phyloP scores from a whole-genome alignment of 2,329 filamentous ascomycete genomes.

The Conoideocrella luteorostrata region DNA sequence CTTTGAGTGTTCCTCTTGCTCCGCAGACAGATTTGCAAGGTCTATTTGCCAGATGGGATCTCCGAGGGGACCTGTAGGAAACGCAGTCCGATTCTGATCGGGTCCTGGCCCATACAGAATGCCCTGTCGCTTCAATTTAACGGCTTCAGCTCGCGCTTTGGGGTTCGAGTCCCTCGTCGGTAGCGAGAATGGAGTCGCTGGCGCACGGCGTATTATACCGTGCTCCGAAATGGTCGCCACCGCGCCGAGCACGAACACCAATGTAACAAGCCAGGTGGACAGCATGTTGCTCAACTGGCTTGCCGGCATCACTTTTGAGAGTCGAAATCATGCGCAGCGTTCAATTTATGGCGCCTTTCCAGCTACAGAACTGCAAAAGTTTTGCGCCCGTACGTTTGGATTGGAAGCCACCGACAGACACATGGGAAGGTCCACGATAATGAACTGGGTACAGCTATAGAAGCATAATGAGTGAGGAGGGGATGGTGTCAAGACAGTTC shows the following conservation, averaged over 20 bases:
- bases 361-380: too few species aligned
- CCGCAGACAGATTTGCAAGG: background rate
- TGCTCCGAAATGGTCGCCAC: too few species aligned
- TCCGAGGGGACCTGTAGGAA: slow-evolving; percentile 1
- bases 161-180: background rate
- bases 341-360: too few species aligned
- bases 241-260: background rate
- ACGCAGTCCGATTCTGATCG: slow-evolving; percentile 3
- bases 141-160: background rate
- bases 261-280: background rate
- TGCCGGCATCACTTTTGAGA: too few species aligned
- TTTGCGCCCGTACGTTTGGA: too few species aligned
- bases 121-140: background rate
- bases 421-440: too few species aligned
- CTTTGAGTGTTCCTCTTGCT: background rate
- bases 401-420: too few species aligned
- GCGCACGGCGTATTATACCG: background rate
- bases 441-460: too few species aligned
- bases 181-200: background rate
- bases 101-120: slow-evolving; percentile 3
- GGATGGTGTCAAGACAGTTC: too few species aligned
- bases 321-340: too few species aligned
- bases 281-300: too few species aligned
- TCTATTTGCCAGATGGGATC: slow-evolving; percentile 3
- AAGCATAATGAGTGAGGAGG: too few species aligned